Evolutionary conservation across 768 basidiomycete genomes (phyloP), one percentile per base, ranked within the genome.

Genomic region (Trametopsis cervina): DNA sequence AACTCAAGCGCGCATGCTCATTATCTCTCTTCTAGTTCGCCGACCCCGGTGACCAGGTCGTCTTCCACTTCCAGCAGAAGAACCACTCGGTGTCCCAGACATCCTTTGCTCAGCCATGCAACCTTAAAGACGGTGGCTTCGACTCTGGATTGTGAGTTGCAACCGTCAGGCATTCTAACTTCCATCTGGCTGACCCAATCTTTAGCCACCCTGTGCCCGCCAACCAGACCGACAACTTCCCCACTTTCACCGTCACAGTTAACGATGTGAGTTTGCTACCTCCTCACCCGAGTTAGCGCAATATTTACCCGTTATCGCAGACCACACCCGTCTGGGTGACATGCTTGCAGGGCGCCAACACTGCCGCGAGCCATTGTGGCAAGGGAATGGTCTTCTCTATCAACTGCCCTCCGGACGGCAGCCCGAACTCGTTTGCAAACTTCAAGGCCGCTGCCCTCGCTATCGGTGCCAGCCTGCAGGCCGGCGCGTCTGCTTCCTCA

Each of bases 361-460:
- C 74, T 2, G 66, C 78, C 4, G 66, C 61, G 27, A 73, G 70
- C 49, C 81, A 84, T 61, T 83, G 82, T 54, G 78, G 79, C 46
- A 55, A 64, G 51, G 81, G 80, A 56, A 83, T 84, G 80, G 78
- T 84, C 37, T 81, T 82, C 58, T 74, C 78, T 17, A 72, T 82
- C 59, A 83, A 84, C 64, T 79, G 78, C 62, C 77, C 76, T 29
- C 55, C 65, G 2, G 75, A 75, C 54, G 78, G 74, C 49, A 52
- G 69, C 37, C 60, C 75, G 42, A 81, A 81, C 65, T 81, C 80
- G 4, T 82, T 83, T 68, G 64, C 67, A 40, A 74, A 74, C 57
- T 81, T 82, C 71, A 75, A 81, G 67, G 66, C 71, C 12, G 59
- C 78, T 27, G 80, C 81, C 26, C 67, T 80, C 39, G 75, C 73